Evolutionary conservation across 441 rosid genomes (phyloP), one percentile per base, ranked within the genome.

Genomic region (Gossypium davidsonii): DNA sequence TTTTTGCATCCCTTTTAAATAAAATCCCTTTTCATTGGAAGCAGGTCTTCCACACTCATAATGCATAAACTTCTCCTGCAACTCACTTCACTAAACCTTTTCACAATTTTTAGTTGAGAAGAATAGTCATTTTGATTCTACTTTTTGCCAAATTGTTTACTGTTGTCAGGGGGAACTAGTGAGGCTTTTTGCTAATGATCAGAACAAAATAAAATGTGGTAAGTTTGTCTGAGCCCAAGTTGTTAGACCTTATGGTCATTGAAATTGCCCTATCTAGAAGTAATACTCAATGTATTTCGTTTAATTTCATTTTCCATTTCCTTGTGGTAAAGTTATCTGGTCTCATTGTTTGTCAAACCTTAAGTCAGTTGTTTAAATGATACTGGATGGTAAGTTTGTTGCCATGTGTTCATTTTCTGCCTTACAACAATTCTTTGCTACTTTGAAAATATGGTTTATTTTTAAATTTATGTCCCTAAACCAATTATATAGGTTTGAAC

Each of bases 111-210:
- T 46, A 7, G 57, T 65, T 61, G 48, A 48, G 37, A 64, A 66
- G 44, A 64, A 44, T 76, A n/a, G 42, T 78, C 71, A 58, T 72
- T 51, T 71, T 78, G 68, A 75, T 53, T 62, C 34, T 60, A 46
- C 14, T 60, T 72, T 39, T 67, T 75, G 21, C 49, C 37, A 7
- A 56, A 34, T 51, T 42, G 12, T 70, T 76, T 68, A 34, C 51
- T 58, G 51, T 73, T 78, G 6, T 48, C 77, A 93, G 97, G 98
- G 98, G 46, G 97, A 95, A 52, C 79, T 91, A 72, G 97, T 65
- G 70, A 63, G 28, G 68, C 68, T 63, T 63, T 63, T 63, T 42
- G 68, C 68, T 39, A 63, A 63, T 63, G 68, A 63, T 20, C 68
- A 63, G 52, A 9, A 39, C 68, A 63, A 63, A 63, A 63, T 63